Conservation (phyloP, 2,329 filamentous ascomycete genomes). For the Alternaria longipes region DNA sequence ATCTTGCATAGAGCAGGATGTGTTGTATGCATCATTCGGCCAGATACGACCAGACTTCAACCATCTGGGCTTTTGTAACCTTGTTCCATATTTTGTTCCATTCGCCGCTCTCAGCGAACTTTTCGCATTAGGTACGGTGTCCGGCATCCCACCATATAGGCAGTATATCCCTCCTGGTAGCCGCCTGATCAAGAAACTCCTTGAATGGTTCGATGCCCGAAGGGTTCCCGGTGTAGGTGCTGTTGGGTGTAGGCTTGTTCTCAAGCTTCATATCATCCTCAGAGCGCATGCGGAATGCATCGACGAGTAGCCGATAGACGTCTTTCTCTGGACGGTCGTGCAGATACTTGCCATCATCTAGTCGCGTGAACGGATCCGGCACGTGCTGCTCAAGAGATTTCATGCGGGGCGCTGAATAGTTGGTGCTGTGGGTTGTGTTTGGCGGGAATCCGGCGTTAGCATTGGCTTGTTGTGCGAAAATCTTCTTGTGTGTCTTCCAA, state of each 20-base stretch:
- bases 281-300: slow-evolving; percentile 40
- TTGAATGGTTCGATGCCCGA: slow-evolving; percentile 30
- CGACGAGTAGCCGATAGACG: slow-evolving; percentile 43
- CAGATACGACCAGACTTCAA: no score
- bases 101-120: slow-evolving; percentile 20
- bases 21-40: no score
- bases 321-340: slow-evolving; percentile 37
- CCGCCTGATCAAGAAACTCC: slow-evolving; percentile 26
- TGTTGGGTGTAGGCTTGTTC: slow-evolving; percentile 18
- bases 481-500: slow-evolving; percentile 50
- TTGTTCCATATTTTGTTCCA: slow-evolving; percentile 29
- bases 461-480: slow-evolving; percentile 23
- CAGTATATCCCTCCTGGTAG: slow-evolving; percentile 16
- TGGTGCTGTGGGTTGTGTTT: slow-evolving; percentile 10
- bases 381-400: slow-evolving; percentile 29
- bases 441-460: neutral
- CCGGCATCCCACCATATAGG: slow-evolving; percentile 36
- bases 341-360: slow-evolving; percentile 35
- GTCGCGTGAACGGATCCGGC: slow-evolving; percentile 33
- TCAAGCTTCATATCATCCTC: slow-evolving; percentile 31
- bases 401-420: slow-evolving; percentile 10
- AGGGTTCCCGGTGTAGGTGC: slow-evolving; percentile 28
- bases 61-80: slow-evolving; percentile 29
- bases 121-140: slow-evolving; percentile 32
- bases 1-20: no score